A percentile compares a stretch with the other conserved stretches of the same genome.
phyloP scores from a whole-genome alignment of 345 rosid genomes.

The Zanthoxylum bungeanum region DNA sequence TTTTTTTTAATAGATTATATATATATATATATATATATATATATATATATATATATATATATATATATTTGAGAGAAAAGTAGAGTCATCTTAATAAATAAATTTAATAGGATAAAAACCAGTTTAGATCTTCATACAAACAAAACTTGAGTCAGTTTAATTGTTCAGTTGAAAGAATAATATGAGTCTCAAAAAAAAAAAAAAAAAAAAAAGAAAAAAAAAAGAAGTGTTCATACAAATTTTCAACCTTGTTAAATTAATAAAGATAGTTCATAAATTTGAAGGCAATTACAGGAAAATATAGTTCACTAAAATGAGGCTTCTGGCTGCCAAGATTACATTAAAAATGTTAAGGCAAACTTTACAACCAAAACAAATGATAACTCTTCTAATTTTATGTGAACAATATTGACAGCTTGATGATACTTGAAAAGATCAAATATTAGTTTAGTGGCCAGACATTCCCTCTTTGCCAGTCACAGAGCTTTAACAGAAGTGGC shows the following conservation, averaged over 20 bases:
- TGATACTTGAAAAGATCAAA: not conserved
- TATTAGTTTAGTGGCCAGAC: slow-evolving; percentile 12
- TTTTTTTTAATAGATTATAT: too few species aligned
- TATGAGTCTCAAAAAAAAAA: not conserved
- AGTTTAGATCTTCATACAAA: too few species aligned
- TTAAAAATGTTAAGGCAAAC: slow-evolving; percentile 6
- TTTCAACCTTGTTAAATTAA: not conserved
- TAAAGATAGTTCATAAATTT: too few species aligned
- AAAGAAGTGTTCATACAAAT: not conserved
- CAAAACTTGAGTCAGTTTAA: too few species aligned
- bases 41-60: too few species aligned
- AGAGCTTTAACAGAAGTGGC: slow-evolving; percentile 14
- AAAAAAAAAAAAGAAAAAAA: too few species aligned
- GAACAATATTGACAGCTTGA: not conserved
- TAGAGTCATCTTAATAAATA: too few species aligned
- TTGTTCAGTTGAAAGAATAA: not conserved
- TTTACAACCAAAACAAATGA: slow-evolving; percentile 9
- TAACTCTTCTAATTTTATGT: not conserved
- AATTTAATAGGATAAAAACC: too few species aligned
- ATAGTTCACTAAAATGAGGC: not conserved
- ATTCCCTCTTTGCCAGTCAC: slow-evolving; percentile 12
- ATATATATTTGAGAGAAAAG: too few species aligned
- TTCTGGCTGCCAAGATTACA: not conserved
- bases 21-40: too few species aligned
- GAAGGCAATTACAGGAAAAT: not conserved